Evolutionary conservation across 2,329 filamentous ascomycete species (phyloP), one percentile per base, ranked within the genome.

Genomic region (Colletotrichum sp.): DNA sequence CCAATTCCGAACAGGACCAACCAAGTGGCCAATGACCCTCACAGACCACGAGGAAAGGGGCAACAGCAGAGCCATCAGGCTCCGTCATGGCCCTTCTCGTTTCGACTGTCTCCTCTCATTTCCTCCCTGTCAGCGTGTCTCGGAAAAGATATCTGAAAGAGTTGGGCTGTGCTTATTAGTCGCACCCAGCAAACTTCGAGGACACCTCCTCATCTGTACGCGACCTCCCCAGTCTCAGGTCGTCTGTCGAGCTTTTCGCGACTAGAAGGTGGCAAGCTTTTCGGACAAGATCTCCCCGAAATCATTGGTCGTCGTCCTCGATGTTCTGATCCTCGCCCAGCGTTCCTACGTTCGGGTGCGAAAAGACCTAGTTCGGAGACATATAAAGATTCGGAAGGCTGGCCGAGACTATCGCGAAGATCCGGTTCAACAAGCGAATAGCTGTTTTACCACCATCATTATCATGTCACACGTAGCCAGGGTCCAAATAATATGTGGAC

Each of bases 21-120:
- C 74, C 59, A 32, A 39, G 27, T 57, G 30, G 52, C 65, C 25
- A 28, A 8, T 34, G 13, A 27, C 27, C 19, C 64, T 74, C 70
- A 68, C 73, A 65, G 64, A 65, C 65, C 65, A 69, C 4, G 74
- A 76, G 74, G 65, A 74, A 76, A 36, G 70, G 74, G 74, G 55
- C 59, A 76, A 66, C 63, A 73, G 59, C 44, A 64, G 39, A 48
- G 59, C 34, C 25, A 8, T 22, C 57, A 25, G 30, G 34, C 64
- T 52, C 27, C 19, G 60, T 65, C 59, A 66, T 15, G 70, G 32
- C 28, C 59, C 28, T 69, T 59, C n/a, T 64, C n/a, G 44, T 63
- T 32, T 39, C 36, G 34, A 30, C 34, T 27, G 32, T 13, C 64
- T 75, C 65, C 71, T 69, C 55, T 68, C 73, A 73, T 73, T 64